Conservation (phyloP, 805 yeast genomes). For the Wickerhamiella spandovensis region DNA sequence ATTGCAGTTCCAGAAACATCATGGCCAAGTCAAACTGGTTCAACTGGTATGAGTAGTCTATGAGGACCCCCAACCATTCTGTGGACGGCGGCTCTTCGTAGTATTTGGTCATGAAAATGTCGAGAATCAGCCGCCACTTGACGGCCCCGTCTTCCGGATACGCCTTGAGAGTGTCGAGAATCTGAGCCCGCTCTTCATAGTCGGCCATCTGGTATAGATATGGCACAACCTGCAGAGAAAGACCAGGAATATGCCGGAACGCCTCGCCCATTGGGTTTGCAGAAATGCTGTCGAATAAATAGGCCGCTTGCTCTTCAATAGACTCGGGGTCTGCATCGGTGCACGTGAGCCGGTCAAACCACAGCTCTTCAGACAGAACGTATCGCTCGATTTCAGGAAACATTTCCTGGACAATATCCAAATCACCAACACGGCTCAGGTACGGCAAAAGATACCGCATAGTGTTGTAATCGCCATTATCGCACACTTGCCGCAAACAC, state of each 20-base stretch:
- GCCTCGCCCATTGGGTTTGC: not conserved
- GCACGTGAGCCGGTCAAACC: not conserved
- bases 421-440: not conserved
- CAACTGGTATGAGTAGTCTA: not conserved
- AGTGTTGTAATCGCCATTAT: not conserved
- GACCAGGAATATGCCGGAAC: not conserved
- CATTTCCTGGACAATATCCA: not conserved
- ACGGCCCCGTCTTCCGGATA: not conserved
- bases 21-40: not conserved
- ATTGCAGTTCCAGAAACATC: not conserved
- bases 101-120: not conserved
- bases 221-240: not conserved
- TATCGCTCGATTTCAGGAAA: not conserved
- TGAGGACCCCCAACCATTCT: not conserved
- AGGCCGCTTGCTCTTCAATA: not conserved
- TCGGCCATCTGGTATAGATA: not conserved
- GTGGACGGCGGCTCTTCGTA: not conserved
- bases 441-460: not conserved
- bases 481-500: not conserved
- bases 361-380: not conserved
- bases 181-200: not conserved
- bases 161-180: not conserved
- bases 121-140: not conserved
- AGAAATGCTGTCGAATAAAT: not conserved
- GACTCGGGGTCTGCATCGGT: not conserved